These are phyloP conservation scores for Cichorium intybus DNA, from an alignment of 140 eudicot species.

Conservation along the genomic window DNA sequence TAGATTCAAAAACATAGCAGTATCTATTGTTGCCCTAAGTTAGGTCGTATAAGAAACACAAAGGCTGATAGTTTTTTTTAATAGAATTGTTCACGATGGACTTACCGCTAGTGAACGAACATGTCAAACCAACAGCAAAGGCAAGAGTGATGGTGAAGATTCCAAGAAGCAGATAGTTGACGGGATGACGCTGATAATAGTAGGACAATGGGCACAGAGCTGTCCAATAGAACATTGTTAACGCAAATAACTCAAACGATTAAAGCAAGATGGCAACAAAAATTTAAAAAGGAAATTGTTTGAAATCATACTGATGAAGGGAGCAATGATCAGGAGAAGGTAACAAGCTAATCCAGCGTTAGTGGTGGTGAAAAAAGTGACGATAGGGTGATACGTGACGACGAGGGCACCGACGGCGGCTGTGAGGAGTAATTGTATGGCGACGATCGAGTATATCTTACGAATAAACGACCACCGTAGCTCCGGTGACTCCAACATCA, in stretches of 20 bases:
- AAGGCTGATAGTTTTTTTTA: neutral
- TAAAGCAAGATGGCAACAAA: neutral
- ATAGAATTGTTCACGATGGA: neutral
- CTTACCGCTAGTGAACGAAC: constrained; percentile 69
- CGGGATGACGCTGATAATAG: constrained; percentile 62
- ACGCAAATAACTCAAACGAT: neutral
- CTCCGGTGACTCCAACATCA: constrained; percentile 65
- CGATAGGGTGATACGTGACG: constrained; percentile 48
- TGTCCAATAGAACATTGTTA: constrained; percentile 21
- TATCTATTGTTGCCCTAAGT: neutral
- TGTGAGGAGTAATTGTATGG: constrained; percentile 59
- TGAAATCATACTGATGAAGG: constrained; percentile 50
- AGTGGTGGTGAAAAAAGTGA: constrained; percentile 47
- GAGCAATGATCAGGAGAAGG: constrained; percentile 53
- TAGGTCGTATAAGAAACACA: neutral
- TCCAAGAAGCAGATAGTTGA: constrained; percentile 64
- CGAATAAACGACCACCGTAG: constrained; percentile 83
- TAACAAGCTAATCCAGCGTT: constrained; percentile 49
- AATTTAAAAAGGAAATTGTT: neutral
- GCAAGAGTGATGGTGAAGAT: constrained; percentile 62
- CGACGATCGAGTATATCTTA: constrained; percentile 60
- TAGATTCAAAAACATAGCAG: too few species aligned
- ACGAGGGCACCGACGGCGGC: constrained; percentile 60
- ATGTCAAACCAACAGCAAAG: constrained; percentile 61
- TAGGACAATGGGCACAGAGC: constrained; percentile 66